Base-by-base conservation (phyloP, 1,284 basidiomycete genomes). In the Ustilago crameri region DNA sequence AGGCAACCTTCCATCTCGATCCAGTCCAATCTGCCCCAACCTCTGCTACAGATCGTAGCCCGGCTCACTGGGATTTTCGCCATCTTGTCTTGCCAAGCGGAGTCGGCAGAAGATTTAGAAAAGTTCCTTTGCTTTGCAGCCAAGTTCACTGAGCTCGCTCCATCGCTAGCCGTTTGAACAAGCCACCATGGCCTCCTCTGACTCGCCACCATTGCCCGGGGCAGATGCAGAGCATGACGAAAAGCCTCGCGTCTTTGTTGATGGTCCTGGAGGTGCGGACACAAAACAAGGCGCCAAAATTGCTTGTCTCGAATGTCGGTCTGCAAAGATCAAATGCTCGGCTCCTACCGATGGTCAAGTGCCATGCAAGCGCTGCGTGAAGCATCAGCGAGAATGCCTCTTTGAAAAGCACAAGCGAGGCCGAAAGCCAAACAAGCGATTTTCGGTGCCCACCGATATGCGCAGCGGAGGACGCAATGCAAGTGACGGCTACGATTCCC, bases 341-440 rank as follows among this genome's bases (percentile, higher is more conserved):
- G 69, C 76, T 5, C 76, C 76, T 18, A 77, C 69, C 22, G 76
- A 79, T 42, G 76, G 76, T 3, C 52, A 64, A 30, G 76, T 79
- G 18, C 76, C 76, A 17, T 79, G 76, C 56, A 75, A 73, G 47
- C 66, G 75, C 55, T 79, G 74, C 32, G 59, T 74, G 22, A 60
- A 74, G 27, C 69, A 79, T 52, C 73, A 76, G 22, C 46, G 62
- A 34, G 75, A 77, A 49, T 78, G 75, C 44, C 58, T 76, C 14
- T 78, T 78, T 47, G 75, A 78, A 42, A 78, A 78, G 70, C 75
- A 78, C 53, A 64, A 72, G 40, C 64, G 75, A 35, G 75, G 75
- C 26, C 54, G 75, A 18, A 78, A 78, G 51, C 75, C 75, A 8
- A 72, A 72, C 53, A 72, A 72, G 42, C 63, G 68, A 50, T 66